Conservation (phyloP, 1,139 yeast species). For the Pneumocystis carinii region DNA sequence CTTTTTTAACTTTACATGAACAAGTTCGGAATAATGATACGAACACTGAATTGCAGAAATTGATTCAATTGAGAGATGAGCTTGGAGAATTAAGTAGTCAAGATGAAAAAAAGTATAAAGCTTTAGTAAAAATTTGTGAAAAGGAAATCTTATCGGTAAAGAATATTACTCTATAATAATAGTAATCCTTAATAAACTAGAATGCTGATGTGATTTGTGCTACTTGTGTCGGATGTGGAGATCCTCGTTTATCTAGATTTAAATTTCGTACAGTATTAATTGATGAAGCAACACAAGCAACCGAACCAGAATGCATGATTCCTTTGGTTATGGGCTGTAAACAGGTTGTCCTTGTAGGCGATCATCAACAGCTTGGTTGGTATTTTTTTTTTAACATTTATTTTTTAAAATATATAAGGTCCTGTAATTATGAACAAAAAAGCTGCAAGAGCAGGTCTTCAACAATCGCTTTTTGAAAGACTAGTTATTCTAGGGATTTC, state of each 20-base stretch:
- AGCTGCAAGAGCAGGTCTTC: conserved; percentile 44
- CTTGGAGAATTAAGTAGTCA: conserved; percentile 59
- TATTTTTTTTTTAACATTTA: conserved; percentile 35
- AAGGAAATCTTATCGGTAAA: neutral
- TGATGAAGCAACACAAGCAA: conserved; percentile 87
- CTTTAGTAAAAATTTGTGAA: conserved; percentile 36
- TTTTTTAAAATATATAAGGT: conserved; percentile 21
- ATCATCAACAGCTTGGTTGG: conserved; percentile 57
- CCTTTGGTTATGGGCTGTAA: conserved; percentile 22
- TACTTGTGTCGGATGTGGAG: conserved; percentile 80
- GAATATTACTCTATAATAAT: neutral
- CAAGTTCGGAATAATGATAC: conserved; percentile 55
- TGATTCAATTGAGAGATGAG: conserved; percentile 49
- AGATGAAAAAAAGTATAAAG: conserved; percentile 47
- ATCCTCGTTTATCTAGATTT: conserved; percentile 36
- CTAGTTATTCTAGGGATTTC: conserved; percentile 35
- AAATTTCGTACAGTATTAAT: conserved; percentile 72
- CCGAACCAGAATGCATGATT: conserved; percentile 43
- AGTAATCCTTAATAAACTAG: conserved; percentile 31
- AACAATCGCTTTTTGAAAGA: conserved; percentile 73
- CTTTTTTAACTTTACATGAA: conserved; percentile 47
- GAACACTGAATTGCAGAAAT: conserved; percentile 56
- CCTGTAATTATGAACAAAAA: conserved; percentile 20
- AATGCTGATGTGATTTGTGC: conserved; percentile 58
- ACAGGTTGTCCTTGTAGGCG: conserved; percentile 45